phyloP scores from a whole-genome alignment of 129 eudicot genomes.

The Centrapalus pauciflorus region DNA sequence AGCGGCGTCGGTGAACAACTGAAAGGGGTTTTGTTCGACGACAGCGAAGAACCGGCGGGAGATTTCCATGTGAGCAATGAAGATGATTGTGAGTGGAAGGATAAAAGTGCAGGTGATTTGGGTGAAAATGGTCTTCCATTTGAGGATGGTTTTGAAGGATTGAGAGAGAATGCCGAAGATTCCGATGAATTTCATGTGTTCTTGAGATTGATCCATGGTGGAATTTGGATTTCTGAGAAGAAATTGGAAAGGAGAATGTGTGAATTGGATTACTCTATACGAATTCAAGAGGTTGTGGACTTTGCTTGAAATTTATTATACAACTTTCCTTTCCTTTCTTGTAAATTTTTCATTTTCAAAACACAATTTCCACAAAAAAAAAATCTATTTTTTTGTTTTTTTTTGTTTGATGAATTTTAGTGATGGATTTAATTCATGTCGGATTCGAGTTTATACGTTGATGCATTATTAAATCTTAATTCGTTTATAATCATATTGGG shows the following conservation, averaged over 20 bases:
- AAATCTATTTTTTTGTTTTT: too few relatives aligned
- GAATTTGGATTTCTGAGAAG: background rate
- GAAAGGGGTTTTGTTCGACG: slow-evolving; percentile 9
- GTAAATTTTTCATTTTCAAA: background rate
- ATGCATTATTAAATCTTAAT: too few relatives aligned
- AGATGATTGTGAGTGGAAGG: slow-evolving; percentile 28
- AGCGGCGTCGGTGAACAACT: background rate
- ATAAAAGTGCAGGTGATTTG: slow-evolving; percentile 28
- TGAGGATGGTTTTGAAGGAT: slow-evolving; percentile 23
- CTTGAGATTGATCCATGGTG: slow-evolving; percentile 33
- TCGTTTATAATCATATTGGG: too few relatives aligned
- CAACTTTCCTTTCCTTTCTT: background rate
- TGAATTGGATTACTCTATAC: background rate
- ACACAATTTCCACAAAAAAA: too few relatives aligned
- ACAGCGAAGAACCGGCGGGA: background rate
- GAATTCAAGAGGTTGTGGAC: background rate
- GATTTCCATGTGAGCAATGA: slow-evolving; percentile 15
- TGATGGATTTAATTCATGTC: too few relatives aligned
- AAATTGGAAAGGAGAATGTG: background rate
- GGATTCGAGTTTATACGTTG: too few relatives aligned
- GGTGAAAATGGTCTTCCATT: slow-evolving; percentile 17
- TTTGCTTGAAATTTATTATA: background rate
- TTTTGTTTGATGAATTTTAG: too few relatives aligned
- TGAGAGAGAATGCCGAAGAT: slow-evolving; percentile 10
- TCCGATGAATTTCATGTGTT: slow-evolving; percentile 19